Evolutionary conservation across 2,329 filamentous ascomycete species (phyloP), one percentile per base, ranked within the genome.

Genomic region (Ascochyta lentis): DNA sequence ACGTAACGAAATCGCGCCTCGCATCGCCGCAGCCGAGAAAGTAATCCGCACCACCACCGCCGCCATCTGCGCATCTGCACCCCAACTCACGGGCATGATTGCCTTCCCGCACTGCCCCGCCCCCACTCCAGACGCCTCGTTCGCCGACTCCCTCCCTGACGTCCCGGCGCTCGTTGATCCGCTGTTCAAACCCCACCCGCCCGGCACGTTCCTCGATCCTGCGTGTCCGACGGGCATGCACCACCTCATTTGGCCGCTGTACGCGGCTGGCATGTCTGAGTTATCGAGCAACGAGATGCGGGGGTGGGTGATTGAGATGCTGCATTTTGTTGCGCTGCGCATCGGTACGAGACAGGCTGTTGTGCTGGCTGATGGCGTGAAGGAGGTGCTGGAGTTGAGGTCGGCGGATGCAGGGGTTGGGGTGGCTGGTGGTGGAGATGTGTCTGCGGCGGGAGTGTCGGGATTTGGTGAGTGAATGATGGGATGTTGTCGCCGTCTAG

Each of bases 11-110:
- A 45, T 57, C 12, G 16, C 47, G 4, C 29, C 49, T 5, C 58
- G 62, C 15, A 56, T 64, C 13, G 33, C 34, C 6, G 45, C 43
- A 6, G 63, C 64, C 23, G 54, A 67, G 24, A 15, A 60, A 19
- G 43, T 66, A 1, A 58, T 70, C n/a, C 54, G 48, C 3, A 39
- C 46, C 1, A 61, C 55, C 2, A 49, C 54, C 1, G 42, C 57
- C 4, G 63, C 41, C 1, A 57, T 72, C 6, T 63, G 66, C 37
- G 67, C 70, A 12, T 65, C 70, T 8, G 60, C 63, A 1, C 69
- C 70, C 0, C 70, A 73, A 15, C 54, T 70, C n/a, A 67, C 59
- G 3, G 70, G 69, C 7, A 70, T 72, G 57, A 45, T 71, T 5
- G 57, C 62, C 12, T 72, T 69, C 24, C 68, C 68, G 3, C 42